Evolutionary conservation across 2,329 filamentous ascomycete genomes (phyloP).

Genomic region (Hirsutella minnesotensis): DNA sequence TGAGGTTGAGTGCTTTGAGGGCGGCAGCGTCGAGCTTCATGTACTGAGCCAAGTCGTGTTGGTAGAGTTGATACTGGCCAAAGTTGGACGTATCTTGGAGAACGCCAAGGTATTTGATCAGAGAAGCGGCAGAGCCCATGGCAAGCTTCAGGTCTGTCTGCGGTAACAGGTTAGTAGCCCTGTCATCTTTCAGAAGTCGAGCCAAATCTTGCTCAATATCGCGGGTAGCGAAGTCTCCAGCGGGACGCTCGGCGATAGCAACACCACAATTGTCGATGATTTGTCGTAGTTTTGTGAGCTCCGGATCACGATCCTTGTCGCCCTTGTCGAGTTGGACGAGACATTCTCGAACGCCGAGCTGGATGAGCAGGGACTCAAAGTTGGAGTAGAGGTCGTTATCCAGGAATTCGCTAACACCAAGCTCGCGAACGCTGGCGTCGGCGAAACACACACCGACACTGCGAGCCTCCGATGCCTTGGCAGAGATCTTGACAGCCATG

Average conservation of each 20-base stretch:
- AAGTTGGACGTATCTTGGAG: constrained; percentile 91
- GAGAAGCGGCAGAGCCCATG: constrained; percentile 84
- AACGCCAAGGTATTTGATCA: constrained; percentile 89
- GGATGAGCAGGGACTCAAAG: constrained; percentile 91
- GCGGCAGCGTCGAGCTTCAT: constrained; percentile 98
- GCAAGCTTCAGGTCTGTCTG: constrained; percentile 90
- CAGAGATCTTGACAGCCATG: constrained; percentile 81
- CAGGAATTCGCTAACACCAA: constrained; percentile 95
- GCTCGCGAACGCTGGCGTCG: constrained; percentile 87
- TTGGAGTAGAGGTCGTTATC: constrained; percentile 98
- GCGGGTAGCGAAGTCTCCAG: constrained; percentile 68
- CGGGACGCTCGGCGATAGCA: constrained; percentile 70
- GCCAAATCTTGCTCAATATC: constrained; percentile 95
- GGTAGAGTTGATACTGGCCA: constrained; percentile 92
- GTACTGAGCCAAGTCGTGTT: constrained; percentile 91
- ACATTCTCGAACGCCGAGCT: constrained; percentile 90
- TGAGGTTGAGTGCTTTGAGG: constrained; percentile 85
- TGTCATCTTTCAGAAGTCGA: constrained; percentile 77
- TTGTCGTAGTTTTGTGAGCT: constrained; percentile 73
- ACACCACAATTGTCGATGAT: constrained; percentile 91
- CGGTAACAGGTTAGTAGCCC: constrained; percentile 62
- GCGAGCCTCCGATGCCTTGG: constrained; percentile 75
- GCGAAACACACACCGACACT: constrained; percentile 94
- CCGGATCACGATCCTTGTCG: constrained; percentile 79
- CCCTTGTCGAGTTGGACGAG: constrained; percentile 67